These are phyloP conservation scores for Auxenochlorella pyrenoidosa DNA, from an alignment of 139 green algal genomes.

Conservation along the genomic window DNA sequence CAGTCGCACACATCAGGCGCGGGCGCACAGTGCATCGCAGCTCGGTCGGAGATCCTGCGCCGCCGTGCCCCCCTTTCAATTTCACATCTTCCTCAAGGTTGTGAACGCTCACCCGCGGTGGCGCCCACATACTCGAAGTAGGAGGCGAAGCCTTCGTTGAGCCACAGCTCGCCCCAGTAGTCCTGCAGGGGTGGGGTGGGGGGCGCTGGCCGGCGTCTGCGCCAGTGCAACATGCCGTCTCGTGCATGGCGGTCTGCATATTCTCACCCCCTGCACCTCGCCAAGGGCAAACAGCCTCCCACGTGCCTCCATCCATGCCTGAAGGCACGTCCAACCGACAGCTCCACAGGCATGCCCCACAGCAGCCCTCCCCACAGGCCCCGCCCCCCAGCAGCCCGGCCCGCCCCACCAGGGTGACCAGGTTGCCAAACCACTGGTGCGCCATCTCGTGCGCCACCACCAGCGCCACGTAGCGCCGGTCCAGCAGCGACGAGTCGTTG, in stretches of 20 bases:
- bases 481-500: conserved; percentile 22
- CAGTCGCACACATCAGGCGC: too few relatives aligned
- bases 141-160: conserved; percentile 92
- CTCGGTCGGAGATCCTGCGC: background rate
- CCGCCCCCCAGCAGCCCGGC: too few relatives aligned
- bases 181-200: background rate
- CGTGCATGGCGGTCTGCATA: too few relatives aligned
- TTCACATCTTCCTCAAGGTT: background rate
- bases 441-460: conserved; percentile 89
- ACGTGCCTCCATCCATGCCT: too few relatives aligned
- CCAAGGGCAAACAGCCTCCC: too few relatives aligned
- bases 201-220: too few relatives aligned
- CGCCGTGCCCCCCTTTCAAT: too few relatives aligned
- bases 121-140: conserved; percentile 86
- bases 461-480: conserved; percentile 55
- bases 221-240: too few relatives aligned
- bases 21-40: background rate
- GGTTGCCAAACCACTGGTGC: conserved; percentile 87
- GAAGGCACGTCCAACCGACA: too few relatives aligned
- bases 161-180: conserved; percentile 92
- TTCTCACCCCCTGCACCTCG: too few relatives aligned
- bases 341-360: too few relatives aligned
- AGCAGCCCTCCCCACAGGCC: too few relatives aligned
- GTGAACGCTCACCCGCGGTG: conserved; percentile 32
- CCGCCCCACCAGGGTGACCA: conserved; percentile 77